These are phyloP conservation scores for Chaetomium globosum DNA, from an alignment of 2,329 filamentous ascomycete species.

Conservation along the genomic window DNA sequence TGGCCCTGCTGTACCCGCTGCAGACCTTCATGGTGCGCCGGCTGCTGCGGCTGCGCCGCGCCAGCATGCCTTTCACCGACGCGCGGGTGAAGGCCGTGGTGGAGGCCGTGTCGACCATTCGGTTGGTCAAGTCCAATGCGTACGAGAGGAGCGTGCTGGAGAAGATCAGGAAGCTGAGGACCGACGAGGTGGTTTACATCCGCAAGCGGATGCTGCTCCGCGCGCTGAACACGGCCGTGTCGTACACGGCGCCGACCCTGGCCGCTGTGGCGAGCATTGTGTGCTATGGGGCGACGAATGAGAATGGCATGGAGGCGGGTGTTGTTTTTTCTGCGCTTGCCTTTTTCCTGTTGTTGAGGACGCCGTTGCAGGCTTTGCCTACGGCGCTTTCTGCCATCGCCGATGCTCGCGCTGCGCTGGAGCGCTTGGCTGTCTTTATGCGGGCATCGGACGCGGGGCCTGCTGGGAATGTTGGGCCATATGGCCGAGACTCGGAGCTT, in stretches of 20 bases:
- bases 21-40: background rate
- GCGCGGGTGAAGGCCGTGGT: background rate
- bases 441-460: background rate
- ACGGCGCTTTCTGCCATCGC: background rate
- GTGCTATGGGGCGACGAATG: background rate
- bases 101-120: background rate
- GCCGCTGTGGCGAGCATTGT: background rate
- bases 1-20: background rate
- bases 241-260: background rate
- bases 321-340: background rate
- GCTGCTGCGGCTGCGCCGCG: background rate
- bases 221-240: background rate
- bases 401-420: background rate
- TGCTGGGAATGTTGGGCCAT: background rate
- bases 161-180: background rate
- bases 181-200: background rate
- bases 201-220: background rate
- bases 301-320: background rate
- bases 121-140: background rate
- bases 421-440: background rate
- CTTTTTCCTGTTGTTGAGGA: background rate
- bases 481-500: background rate
- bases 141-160: background rate
- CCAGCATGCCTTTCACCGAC: background rate
- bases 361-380: background rate